A percentile compares a stretch with the other conserved stretches of the same genome.
These are phyloP conservation scores for Mycena floridula DNA, from an alignment of 768 basidiomycete species.

Conservation along the genomic window DNA sequence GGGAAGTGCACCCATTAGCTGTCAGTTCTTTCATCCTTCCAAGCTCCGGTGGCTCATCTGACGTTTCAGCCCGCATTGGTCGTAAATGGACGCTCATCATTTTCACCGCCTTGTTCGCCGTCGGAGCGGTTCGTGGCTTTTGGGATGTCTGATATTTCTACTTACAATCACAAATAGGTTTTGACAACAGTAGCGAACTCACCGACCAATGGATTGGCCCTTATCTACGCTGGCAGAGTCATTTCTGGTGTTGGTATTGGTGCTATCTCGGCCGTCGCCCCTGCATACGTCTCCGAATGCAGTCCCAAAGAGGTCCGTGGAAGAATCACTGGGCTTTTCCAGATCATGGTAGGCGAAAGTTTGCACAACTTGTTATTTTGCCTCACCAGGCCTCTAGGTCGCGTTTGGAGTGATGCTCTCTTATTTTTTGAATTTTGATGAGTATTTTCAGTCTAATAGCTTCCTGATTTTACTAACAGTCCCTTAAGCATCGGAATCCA, in stretches of 20 bases:
- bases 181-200: conserved; percentile 64
- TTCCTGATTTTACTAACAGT: not conserved
- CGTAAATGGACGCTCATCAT: conserved; percentile 56
- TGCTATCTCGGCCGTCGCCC: conserved; percentile 71
- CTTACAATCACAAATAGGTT: conserved; percentile 33
- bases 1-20: conserved; percentile 61
- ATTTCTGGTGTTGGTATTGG: conserved; percentile 79
- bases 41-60: not conserved
- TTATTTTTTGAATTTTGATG: conserved; percentile 77
- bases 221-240: conserved; percentile 79
- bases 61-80: conserved; percentile 49
- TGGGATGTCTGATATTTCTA: not conserved
- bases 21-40: conserved; percentile 29
- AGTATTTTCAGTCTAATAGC: conserved; percentile 18
- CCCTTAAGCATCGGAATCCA: conserved; percentile 57
- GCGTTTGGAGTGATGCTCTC: conserved; percentile 82
- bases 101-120: conserved; percentile 56
- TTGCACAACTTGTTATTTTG: not conserved
- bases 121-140: conserved; percentile 57
- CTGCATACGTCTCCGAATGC: conserved; percentile 84
- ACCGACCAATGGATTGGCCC: conserved; percentile 44
- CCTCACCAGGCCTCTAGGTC: conserved; percentile 26
- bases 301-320: conserved; percentile 84
- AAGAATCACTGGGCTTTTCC: conserved; percentile 80
- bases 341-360: conserved; percentile 58